phyloP scores from a whole-genome alignment of 2,329 filamentous ascomycete genomes.

The Colletotrichum liaoningense region DNA sequence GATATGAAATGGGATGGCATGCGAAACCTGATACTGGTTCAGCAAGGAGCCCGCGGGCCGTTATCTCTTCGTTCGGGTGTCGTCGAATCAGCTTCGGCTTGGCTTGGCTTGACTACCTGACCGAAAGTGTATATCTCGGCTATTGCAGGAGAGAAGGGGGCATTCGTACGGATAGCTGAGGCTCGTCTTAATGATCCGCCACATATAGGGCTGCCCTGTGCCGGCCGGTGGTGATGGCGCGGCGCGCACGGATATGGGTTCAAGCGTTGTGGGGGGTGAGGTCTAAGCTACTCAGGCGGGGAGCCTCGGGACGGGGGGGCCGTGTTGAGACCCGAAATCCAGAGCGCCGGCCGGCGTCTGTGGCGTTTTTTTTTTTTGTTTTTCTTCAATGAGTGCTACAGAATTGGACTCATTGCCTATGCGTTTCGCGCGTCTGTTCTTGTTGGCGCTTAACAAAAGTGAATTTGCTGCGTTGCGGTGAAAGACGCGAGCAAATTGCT shows the following conservation, averaged over 20 bases:
- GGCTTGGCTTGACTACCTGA: no score
- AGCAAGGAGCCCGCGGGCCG: neutral
- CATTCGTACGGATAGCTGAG: no score
- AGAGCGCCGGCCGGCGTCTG: neutral
- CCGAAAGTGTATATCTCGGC: neutral
- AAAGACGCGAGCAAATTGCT: neutral
- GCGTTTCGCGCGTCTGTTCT: slow-evolving; percentile 20
- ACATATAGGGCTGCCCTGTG: neutral
- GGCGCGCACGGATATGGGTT: neutral
- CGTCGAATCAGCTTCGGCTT: neutral
- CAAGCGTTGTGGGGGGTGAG: neutral
- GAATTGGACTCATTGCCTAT: neutral
- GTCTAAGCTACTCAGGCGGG: neutral
- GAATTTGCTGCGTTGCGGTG: neutral
- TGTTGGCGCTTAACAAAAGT: neutral
- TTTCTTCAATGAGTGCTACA: neutral
- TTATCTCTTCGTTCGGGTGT: neutral
- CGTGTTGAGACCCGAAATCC: neutral
- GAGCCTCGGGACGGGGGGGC: neutral
- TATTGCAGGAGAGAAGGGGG: neutral
- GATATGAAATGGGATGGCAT: neutral
- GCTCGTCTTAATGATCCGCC: neutral
- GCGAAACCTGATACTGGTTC: neutral
- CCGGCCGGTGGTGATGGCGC: neutral
- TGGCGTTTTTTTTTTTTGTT: neutral